phyloP scores from a whole-genome alignment of 257 asterid genomes.

The Eucommia ulmoides region DNA sequence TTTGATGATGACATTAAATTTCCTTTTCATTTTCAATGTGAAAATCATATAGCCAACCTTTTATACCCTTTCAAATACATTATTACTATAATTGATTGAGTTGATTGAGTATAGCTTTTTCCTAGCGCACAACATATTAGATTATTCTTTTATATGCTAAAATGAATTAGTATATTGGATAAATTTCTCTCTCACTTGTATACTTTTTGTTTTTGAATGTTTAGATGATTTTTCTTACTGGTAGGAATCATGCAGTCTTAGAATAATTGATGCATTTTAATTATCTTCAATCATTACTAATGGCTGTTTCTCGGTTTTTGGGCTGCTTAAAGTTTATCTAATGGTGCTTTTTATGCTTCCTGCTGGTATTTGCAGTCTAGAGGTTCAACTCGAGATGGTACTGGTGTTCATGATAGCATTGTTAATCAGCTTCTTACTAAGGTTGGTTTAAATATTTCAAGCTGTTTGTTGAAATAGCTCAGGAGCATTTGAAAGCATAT shows the following conservation, averaged over 20 bases:
- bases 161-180: no score
- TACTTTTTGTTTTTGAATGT: no score
- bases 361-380: conserved; percentile 59
- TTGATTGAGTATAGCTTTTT: no score
- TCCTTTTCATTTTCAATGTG: no score
- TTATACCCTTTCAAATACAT: no score
- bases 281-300: background rate
- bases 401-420: conserved; percentile 99
- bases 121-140: no score
- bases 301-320: background rate
- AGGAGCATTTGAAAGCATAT: background rate
- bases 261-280: background rate
- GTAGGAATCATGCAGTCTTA: background rate
- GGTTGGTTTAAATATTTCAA: conserved; percentile 36
- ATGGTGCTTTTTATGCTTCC: conserved; percentile 1
- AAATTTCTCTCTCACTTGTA: no score
- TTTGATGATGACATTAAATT: no score
- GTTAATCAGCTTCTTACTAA: conserved; percentile 96
- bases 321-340: background rate
- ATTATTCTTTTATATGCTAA: no score
- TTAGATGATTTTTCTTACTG: background rate
- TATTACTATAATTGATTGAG: no score
- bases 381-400: conserved; percentile 98
- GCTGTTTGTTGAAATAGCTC: background rate
- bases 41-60: no score